Conservation (phyloP, 225 moss, liverwort and hornwort species). For the Physcomitrellopsis africana region DNA sequence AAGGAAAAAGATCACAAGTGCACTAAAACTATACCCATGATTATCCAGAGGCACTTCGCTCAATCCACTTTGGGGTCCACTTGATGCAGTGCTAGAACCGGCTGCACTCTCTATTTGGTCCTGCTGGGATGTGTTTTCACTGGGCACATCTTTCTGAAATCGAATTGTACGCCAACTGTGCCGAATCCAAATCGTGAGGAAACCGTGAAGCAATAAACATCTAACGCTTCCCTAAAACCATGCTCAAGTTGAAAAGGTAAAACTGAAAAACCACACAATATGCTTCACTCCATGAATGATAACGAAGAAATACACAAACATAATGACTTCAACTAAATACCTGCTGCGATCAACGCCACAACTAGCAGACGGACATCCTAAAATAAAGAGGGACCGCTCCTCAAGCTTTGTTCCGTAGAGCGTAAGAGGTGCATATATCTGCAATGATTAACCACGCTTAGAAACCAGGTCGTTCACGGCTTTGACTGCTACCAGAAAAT, state of each 20-base stretch:
- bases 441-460: conserved; percentile 17
- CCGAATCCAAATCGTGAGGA: conserved; percentile 21
- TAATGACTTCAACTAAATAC: conserved; percentile 37
- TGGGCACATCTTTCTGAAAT: conserved; percentile 69
- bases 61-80: conserved; percentile 38
- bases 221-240: neutral
- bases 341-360: conserved; percentile 81
- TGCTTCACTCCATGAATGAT: neutral
- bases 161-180: conserved; percentile 94
- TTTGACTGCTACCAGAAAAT: neutral
- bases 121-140: conserved; percentile 52
- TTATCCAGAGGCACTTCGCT: conserved; percentile 40
- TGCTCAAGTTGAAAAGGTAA: conserved; percentile 3
- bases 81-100: conserved; percentile 51
- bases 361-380: conserved; percentile 78
- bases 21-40: conserved; percentile 46
- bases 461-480: conserved; percentile 24
- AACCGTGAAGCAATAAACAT: neutral
- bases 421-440: conserved; percentile 89
- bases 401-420: conserved; percentile 62
- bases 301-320: neutral
- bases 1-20: neutral
- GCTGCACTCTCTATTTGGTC: conserved; percentile 49
- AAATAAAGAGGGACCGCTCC: conserved; percentile 82
- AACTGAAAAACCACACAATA: neutral